A percentile compares a stretch with the other conserved stretches of the same genome.
phyloP scores from a whole-genome alignment of 768 basidiomycete genomes.

The Hirschioporus abietinus region DNA sequence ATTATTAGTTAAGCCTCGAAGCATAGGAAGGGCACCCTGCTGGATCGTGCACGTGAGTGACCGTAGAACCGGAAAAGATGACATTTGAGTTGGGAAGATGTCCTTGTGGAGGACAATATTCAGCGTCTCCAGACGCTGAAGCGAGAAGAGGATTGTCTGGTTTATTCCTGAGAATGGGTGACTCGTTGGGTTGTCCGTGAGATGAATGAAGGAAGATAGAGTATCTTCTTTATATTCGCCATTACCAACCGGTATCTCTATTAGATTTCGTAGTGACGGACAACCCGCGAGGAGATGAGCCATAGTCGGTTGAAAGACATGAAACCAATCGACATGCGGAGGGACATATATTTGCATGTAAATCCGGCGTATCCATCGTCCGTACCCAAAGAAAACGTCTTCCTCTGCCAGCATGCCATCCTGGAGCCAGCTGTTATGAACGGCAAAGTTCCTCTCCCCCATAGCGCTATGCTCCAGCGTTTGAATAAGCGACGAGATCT shows the following conservation, averaged over 20 bases:
- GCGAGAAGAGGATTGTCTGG: neutral
- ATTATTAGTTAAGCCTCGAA: neutral
- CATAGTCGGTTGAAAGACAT: neutral
- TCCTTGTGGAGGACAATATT: neutral
- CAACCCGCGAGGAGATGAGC: neutral
- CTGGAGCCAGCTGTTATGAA: neutral
- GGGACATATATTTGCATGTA: neutral
- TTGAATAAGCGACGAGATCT: neutral
- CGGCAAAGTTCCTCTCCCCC: neutral
- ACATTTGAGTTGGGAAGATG: neutral
- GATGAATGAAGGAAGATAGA: neutral
- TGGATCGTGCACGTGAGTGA: neutral
- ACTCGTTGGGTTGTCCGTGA: neutral
- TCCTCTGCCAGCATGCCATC: neutral
- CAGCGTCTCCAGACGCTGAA: neutral
- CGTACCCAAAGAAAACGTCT: neutral
- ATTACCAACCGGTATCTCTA: neutral
- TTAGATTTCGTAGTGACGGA: neutral
- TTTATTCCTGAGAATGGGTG: neutral
- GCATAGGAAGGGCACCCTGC: neutral
- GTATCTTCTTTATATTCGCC: neutral
- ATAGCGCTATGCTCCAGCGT: neutral
- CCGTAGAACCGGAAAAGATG: neutral
- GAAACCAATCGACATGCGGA: neutral
- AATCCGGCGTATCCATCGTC: neutral